phyloP scores from a whole-genome alignment of 768 basidiomycete genomes.

The Favolaschia claudopus region DNA sequence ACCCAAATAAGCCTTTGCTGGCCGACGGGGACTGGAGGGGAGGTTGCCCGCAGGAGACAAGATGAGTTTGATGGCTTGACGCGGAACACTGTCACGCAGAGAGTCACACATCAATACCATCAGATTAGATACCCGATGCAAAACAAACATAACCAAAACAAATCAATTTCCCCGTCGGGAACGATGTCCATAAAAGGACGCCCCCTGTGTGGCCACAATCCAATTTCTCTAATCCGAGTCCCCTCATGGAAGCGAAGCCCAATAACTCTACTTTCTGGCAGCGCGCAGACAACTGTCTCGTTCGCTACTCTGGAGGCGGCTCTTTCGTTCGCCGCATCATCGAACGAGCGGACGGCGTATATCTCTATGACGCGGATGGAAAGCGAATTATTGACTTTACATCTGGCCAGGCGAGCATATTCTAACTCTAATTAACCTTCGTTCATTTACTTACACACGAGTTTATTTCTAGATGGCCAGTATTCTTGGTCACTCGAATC shows the following conservation, averaged over 20 bases:
- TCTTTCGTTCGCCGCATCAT: slow-evolving; percentile 27
- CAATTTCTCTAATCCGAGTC: background rate
- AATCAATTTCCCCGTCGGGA: slow-evolving; percentile 14
- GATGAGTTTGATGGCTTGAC: background rate
- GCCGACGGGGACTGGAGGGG: slow-evolving; percentile 15
- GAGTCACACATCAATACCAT: no score
- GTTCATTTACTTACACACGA: background rate
- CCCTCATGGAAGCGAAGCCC: slow-evolving; percentile 6
- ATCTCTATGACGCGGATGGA: slow-evolving; percentile 29
- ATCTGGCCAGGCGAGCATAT: slow-evolving; percentile 23
- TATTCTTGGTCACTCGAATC: slow-evolving; percentile 28
- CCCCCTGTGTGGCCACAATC: slow-evolving; percentile 7
- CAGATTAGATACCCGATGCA: background rate
- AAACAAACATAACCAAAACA: background rate
- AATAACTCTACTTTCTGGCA: slow-evolving; percentile 23
- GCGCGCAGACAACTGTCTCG: slow-evolving; percentile 24
- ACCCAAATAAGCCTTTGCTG: no score
- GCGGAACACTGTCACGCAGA: no score
- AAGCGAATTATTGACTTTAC: slow-evolving; percentile 29
- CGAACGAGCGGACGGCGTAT: slow-evolving; percentile 26
- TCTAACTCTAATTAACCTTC: no score
- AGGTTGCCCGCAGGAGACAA: no score
- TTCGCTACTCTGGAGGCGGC: slow-evolving; percentile 27
- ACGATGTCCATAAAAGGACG: slow-evolving; percentile 7
- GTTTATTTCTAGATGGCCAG: slow-evolving; percentile 29